Conservation (phyloP, 2,329 filamentous ascomycete species). For the Alternaria gansuensis region DNA sequence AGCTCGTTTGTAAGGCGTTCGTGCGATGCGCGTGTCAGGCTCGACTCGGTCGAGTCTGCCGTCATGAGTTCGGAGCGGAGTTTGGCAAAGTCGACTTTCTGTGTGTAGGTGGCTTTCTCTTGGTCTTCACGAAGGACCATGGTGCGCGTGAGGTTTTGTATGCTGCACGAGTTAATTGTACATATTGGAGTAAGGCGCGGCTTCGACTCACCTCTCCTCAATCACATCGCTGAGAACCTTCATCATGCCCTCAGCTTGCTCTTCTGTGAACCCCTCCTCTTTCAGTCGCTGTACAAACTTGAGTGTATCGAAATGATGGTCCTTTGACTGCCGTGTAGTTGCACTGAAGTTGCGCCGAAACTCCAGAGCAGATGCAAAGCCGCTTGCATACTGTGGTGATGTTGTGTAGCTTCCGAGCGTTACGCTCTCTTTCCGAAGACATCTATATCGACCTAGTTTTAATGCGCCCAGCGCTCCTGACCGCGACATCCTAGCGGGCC, state of each 20-base stretch:
- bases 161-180: conserved; percentile 62
- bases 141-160: conserved; percentile 94
- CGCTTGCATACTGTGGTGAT: conserved; percentile 11
- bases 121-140: conserved; percentile 98
- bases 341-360: conserved; percentile 68
- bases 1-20: conserved; percentile 94
- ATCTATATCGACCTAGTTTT: conserved; percentile 30
- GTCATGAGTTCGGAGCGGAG: conserved; percentile 92
- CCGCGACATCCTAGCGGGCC: conserved; percentile 41
- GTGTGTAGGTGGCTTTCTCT: conserved; percentile 76
- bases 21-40: conserved; percentile 86
- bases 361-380: conserved; percentile 16
- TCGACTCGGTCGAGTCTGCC: conserved; percentile 88
- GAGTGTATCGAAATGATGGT: conserved; percentile 97
- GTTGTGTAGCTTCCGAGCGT: conserved; percentile 7
- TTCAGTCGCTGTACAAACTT: conserved; percentile 94
- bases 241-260: conserved; percentile 98
- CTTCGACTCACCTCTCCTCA: conserved; percentile 76
- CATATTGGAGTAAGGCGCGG: not conserved
- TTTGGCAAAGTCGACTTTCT: conserved; percentile 98
- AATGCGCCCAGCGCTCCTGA: conserved; percentile 28
- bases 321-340: conserved; percentile 68
- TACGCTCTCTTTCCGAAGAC: too few species aligned
- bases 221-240: conserved; percentile 95
- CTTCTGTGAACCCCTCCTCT: conserved; percentile 92